These are phyloP conservation scores for Kregervanrija pseudodelftensis DNA, from an alignment of 805 yeast genomes.

Conservation along the genomic window DNA sequence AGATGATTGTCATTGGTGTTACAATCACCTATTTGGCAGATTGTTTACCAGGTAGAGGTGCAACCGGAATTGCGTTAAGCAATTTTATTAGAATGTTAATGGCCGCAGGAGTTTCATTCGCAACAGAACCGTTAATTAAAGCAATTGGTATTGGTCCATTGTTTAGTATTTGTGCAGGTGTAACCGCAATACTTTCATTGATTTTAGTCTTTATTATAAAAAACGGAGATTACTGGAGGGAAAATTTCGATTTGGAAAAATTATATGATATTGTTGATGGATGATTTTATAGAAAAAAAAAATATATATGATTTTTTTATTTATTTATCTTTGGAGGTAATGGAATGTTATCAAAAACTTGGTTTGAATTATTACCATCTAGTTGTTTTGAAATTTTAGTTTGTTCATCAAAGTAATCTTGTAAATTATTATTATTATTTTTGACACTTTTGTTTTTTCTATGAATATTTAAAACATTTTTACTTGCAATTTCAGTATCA, in stretches of 20 bases:
- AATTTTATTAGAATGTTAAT: constrained; percentile 65
- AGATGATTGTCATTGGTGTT: constrained; percentile 78
- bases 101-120: constrained; percentile 72
- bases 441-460: constrained; percentile 12
- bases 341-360: neutral
- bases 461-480: neutral
- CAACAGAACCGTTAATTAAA: constrained; percentile 59
- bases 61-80: constrained; percentile 81
- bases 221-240: constrained; percentile 57
- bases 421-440: constrained; percentile 21
- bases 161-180: constrained; percentile 58
- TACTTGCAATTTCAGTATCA: neutral
- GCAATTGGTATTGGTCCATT: constrained; percentile 71
- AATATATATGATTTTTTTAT: neutral
- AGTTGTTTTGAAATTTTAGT: constrained; percentile 32
- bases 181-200: constrained; percentile 38
- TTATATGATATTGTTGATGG: constrained; percentile 45
- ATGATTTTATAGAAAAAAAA: neutral
- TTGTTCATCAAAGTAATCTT: constrained; percentile 36
- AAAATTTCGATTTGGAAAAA: constrained; percentile 48
- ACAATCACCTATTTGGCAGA: constrained; percentile 78
- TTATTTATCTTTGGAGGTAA: constrained; percentile 4
- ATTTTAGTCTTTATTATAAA: constrained; percentile 41
- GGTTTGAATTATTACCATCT: constrained; percentile 21
- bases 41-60: constrained; percentile 79